Evolutionary conservation across 768 basidiomycete genomes (phyloP).

Genomic region (Gautieria morchelliformis): DNA sequence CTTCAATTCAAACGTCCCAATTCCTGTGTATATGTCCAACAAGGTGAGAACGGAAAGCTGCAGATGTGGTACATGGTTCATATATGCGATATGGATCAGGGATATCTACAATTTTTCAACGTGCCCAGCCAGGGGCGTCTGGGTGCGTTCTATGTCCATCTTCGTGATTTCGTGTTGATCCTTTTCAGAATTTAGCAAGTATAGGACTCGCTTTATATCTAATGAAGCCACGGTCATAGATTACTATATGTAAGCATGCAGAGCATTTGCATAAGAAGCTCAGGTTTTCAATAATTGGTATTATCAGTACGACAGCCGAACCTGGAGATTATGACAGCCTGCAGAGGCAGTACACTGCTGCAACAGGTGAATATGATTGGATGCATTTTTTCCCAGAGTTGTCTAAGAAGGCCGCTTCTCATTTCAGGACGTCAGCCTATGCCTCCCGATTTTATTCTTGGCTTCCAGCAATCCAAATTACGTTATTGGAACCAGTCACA

Average conservation of each 20-base stretch:
- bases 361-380: conserved; percentile 19
- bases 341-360: conserved; percentile 27
- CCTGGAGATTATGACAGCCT: conserved; percentile 28
- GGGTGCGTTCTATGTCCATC: conserved; percentile 13
- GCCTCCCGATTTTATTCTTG: conserved; percentile 27
- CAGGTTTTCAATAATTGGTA: background rate
- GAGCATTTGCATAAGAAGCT: no score
- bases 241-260: conserved; percentile 23
- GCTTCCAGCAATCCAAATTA: conserved; percentile 30
- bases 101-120: conserved; percentile 29
- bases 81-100: conserved; percentile 13
- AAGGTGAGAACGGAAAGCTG: conserved; percentile 15
- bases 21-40: conserved; percentile 30
- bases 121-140: conserved; percentile 28
- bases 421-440: conserved; percentile 25
- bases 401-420: background rate
- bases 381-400: background rate
- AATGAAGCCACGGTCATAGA: conserved; percentile 26
- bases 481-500: conserved; percentile 28
- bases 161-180: conserved; percentile 1
- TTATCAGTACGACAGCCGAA: conserved; percentile 23
- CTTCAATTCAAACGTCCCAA: conserved; percentile 27
- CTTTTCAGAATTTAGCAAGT: conserved; percentile 22
- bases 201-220: conserved; percentile 24
- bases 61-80: background rate